phyloP scores from a whole-genome alignment of 306 rosid species.

The Cyamopsis tetragonoloba region DNA sequence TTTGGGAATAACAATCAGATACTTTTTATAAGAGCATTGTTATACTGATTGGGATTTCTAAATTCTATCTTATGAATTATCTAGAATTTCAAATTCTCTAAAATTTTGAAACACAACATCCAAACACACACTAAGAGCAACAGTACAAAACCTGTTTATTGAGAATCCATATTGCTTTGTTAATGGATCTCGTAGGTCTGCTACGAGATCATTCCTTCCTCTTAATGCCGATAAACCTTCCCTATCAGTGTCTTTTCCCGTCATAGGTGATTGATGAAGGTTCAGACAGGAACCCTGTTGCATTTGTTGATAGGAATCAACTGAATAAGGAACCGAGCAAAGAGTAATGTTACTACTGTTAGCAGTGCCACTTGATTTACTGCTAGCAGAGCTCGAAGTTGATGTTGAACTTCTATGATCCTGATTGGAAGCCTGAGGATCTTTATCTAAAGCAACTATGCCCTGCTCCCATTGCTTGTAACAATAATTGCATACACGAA shows the following conservation, averaged over 20 bases:
- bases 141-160: conserved; percentile 42
- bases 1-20: too few relatives aligned
- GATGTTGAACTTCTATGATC: conserved; percentile 56
- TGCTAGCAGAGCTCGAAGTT: conserved; percentile 56
- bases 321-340: conserved; percentile 56
- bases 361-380: conserved; percentile 59
- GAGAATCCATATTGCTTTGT: conserved; percentile 38
- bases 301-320: conserved; percentile 45
- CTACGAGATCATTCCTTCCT: conserved; percentile 46
- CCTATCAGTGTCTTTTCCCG: conserved; percentile 37
- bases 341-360: conserved; percentile 59
- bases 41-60: too few relatives aligned
- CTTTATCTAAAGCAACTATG: conserved; percentile 34
- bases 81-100: too few relatives aligned
- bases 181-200: conserved; percentile 39
- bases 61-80: too few relatives aligned
- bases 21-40: too few relatives aligned
- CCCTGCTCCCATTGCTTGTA: conserved; percentile 78
- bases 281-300: conserved; percentile 47
- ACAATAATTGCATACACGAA: conserved; percentile 90
- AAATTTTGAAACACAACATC: too few relatives aligned
- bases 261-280: conserved; percentile 45
- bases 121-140: conserved; percentile 22
- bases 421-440: conserved; percentile 42
- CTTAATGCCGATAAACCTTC: conserved; percentile 35